These are phyloP conservation scores for Kwoniella bestiolae DNA, from an alignment of 768 basidiomycete genomes.

Conservation along the genomic window DNA sequence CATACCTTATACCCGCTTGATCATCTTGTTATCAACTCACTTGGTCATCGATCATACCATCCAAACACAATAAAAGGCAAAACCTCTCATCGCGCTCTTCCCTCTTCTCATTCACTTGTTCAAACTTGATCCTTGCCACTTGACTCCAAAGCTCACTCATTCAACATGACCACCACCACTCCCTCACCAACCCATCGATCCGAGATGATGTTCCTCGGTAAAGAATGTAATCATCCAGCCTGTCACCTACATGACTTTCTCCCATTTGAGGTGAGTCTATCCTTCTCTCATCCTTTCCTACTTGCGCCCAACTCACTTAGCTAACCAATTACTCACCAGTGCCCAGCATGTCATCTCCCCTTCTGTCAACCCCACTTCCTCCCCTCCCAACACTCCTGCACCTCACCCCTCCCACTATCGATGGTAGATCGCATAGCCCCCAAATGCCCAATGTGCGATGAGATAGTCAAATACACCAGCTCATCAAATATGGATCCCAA, in stretches of 20 bases:
- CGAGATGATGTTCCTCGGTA: constrained; percentile 56
- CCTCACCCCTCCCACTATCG: constrained; percentile 45
- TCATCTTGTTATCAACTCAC: no score
- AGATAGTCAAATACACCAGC: constrained; percentile 35
- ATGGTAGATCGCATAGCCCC: constrained; percentile 54
- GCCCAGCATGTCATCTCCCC: constrained; percentile 54
- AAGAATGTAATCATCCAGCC: constrained; percentile 52
- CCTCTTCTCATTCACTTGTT: background rate
- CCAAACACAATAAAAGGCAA: no score
- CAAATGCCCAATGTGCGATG: constrained; percentile 52
- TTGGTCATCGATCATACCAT: no score
- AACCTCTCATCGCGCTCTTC: no score
- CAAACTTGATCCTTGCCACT: constrained; percentile 1
- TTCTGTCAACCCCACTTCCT: constrained; percentile 57
- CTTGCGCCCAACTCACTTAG: no score
- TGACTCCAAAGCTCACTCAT: background rate
- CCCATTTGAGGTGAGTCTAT: constrained; percentile 49
- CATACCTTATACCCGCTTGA: no score
- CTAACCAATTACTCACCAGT: constrained; percentile 32
- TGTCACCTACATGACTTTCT: constrained; percentile 57
- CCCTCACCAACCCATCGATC: constrained; percentile 19
- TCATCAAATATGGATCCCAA: constrained; percentile 40
- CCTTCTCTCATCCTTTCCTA: background rate
- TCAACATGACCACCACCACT: constrained; percentile 13
- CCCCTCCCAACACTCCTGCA: constrained; percentile 51